Percentiles rank a stretch among this genome's conserved stretches.
These are phyloP conservation scores for Phaffomyces thermotolerans DNA, from an alignment of 805 yeast genomes.

Conservation along the genomic window DNA sequence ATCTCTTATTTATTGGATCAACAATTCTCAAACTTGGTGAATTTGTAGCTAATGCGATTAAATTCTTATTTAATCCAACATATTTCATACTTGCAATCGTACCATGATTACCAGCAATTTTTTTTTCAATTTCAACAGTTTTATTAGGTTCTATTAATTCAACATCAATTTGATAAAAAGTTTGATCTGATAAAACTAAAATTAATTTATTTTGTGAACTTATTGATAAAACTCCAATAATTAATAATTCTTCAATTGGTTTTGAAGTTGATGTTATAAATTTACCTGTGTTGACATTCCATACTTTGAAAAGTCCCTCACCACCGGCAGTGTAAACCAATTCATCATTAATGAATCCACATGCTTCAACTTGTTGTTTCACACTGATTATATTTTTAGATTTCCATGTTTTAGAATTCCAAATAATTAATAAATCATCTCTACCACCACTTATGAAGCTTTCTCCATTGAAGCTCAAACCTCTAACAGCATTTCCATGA, in stretches of 20 bases:
- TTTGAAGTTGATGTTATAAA: slow-evolving; percentile 31
- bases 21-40: slow-evolving; percentile 81
- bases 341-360: slow-evolving; percentile 70
- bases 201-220: slow-evolving; percentile 31
- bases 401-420: slow-evolving; percentile 46
- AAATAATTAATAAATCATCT: slow-evolving; percentile 66
- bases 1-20: slow-evolving; percentile 46
- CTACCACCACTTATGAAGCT: slow-evolving; percentile 78
- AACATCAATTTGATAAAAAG: slow-evolving; percentile 47
- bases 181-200: slow-evolving; percentile 76
- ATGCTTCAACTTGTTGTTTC: slow-evolving; percentile 62
- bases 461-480: slow-evolving; percentile 60
- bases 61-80: slow-evolving; percentile 51
- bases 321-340: slow-evolving; percentile 80
- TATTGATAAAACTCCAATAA: slow-evolving; percentile 49
- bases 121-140: slow-evolving; percentile 38
- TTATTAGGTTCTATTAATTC: slow-evolving; percentile 23
- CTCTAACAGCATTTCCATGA: slow-evolving; percentile 82
- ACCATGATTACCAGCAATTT: slow-evolving; percentile 90
- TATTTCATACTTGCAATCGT: slow-evolving; percentile 85
- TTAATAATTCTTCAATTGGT: slow-evolving; percentile 69
- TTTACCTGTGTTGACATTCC: slow-evolving; percentile 57
- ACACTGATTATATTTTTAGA: slow-evolving; percentile 63
- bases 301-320: slow-evolving; percentile 56
- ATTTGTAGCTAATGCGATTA: slow-evolving; percentile 85